A percentile compares a stretch with the other conserved stretches of the same genome.
These are phyloP conservation scores for Noccaea caerulescens DNA, from an alignment of 345 rosid species.

Conservation along the genomic window DNA sequence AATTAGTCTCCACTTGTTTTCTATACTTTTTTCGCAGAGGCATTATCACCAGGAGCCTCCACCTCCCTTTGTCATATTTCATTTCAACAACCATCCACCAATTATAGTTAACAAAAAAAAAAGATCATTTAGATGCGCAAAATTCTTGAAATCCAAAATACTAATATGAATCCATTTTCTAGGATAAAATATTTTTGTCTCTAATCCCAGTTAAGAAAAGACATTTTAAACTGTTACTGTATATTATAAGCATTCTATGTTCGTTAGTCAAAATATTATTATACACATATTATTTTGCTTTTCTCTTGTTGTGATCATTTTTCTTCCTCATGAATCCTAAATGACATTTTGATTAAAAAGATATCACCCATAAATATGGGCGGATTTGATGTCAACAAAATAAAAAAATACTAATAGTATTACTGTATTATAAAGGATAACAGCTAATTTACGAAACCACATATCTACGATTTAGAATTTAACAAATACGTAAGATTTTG, in stretches of 20 bases:
- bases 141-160: background rate
- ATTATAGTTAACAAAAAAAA: constrained; percentile 5
- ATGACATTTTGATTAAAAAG: background rate
- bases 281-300: background rate
- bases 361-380: background rate
- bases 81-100: constrained; percentile 47
- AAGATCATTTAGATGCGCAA: background rate
- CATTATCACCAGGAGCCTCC: constrained; percentile 71
- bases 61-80: constrained; percentile 59
- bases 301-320: background rate
- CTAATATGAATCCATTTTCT: constrained; percentile 1
- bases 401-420: too few relatives aligned
- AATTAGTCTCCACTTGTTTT: constrained; percentile 29
- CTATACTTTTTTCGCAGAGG: constrained; percentile 45
- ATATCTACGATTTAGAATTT: too few relatives aligned
- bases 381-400: too few relatives aligned
- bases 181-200: background rate
- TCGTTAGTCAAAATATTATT: background rate
- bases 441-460: too few relatives aligned
- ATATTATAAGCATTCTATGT: background rate
- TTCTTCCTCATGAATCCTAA: background rate
- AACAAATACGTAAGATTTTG: too few relatives aligned
- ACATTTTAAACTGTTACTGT: background rate
- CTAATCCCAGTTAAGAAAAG: background rate
- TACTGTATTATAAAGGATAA: too few relatives aligned